These are phyloP conservation scores for Asparagopsis taxiformis DNA, from an alignment of 31 red algal species.

Conservation along the genomic window DNA sequence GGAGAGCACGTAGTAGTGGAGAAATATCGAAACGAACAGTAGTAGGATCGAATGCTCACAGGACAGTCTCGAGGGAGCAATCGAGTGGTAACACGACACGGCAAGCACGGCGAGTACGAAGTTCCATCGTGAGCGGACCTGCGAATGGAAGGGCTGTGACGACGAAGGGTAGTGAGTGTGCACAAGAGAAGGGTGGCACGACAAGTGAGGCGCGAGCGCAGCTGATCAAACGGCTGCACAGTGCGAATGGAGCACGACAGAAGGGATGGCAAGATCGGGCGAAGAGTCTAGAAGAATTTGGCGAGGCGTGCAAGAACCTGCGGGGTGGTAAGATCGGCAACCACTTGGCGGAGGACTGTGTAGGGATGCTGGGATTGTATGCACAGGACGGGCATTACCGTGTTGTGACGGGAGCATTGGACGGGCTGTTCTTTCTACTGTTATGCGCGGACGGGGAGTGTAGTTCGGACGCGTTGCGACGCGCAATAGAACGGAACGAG, in stretches of 20 bases:
- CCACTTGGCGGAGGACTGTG: conserved; percentile 40
- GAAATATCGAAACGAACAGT: too few species aligned
- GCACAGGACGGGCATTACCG: conserved; percentile 29
- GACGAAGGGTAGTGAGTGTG: too few species aligned
- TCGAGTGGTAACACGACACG: too few species aligned
- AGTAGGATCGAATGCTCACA: too few species aligned
- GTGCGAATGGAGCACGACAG: background rate
- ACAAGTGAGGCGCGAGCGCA: background rate
- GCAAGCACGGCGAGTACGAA: too few species aligned
- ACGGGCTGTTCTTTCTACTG: conserved; percentile 52
- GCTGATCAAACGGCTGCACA: conserved; percentile 12
- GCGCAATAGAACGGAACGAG: conserved; percentile 13
- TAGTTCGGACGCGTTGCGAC: conserved; percentile 12
- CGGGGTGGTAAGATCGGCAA: background rate
- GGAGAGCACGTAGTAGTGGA: background rate
- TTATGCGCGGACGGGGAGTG: conserved; percentile 28
- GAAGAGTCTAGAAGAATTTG: conserved; percentile 13
- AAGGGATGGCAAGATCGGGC: conserved; percentile 18
- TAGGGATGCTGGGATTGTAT: conserved; percentile 10
- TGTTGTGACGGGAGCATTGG: conserved; percentile 30
- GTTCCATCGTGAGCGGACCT: too few species aligned
- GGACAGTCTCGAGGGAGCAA: too few species aligned
- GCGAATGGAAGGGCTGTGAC: too few species aligned
- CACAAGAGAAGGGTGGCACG: too few species aligned
- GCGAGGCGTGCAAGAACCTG: conserved; percentile 9